These are phyloP conservation scores for Choanephora cucurbitarum DNA, from an alignment of 371 early-diverging fungal genomes.

Conservation along the genomic window DNA sequence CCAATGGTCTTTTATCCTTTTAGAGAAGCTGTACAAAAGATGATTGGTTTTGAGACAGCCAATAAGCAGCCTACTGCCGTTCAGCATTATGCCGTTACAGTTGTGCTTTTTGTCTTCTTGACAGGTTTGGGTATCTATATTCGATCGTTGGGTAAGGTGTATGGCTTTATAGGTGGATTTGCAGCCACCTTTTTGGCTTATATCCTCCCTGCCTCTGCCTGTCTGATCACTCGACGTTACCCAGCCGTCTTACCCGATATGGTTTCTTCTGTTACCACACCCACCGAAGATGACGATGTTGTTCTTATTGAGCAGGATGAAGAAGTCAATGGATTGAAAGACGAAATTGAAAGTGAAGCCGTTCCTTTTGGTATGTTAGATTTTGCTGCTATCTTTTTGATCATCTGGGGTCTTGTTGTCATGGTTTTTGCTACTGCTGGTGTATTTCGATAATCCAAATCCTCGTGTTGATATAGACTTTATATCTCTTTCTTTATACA, in stretches of 20 bases:
- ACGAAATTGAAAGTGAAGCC: background rate
- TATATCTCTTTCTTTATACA: too few relatives aligned
- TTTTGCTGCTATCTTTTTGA: slow-evolving; percentile 30
- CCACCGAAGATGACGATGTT: slow-evolving; percentile 26
- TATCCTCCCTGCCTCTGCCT: slow-evolving; percentile 56
- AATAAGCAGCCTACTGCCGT: slow-evolving; percentile 37
- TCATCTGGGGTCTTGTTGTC: slow-evolving; percentile 42
- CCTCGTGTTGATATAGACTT: too few relatives aligned
- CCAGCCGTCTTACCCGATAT: slow-evolving; percentile 15
- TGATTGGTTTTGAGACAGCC: slow-evolving; percentile 53
- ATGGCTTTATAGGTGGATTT: slow-evolving; percentile 58
- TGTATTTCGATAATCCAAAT: background rate
- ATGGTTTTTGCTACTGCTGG: slow-evolving; percentile 39
- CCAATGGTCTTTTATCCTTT: slow-evolving; percentile 59
- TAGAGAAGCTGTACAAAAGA: slow-evolving; percentile 54
- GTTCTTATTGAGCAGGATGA: slow-evolving; percentile 1
- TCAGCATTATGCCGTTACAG: slow-evolving; percentile 48
- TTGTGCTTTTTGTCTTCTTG: slow-evolving; percentile 37
- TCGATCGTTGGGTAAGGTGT: slow-evolving; percentile 51
- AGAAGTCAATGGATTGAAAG: background rate
- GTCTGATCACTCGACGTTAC: slow-evolving; percentile 39
- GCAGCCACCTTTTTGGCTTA: slow-evolving; percentile 61
- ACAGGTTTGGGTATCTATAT: slow-evolving; percentile 44
- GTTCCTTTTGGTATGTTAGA: slow-evolving; percentile 27
- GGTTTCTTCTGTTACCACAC: slow-evolving; percentile 13